A percentile compares a stretch with the other conserved stretches of the same genome.
Conservation (phyloP, 2,329 filamentous ascomycete genomes). For the Fusarium marasasianum region DNA sequence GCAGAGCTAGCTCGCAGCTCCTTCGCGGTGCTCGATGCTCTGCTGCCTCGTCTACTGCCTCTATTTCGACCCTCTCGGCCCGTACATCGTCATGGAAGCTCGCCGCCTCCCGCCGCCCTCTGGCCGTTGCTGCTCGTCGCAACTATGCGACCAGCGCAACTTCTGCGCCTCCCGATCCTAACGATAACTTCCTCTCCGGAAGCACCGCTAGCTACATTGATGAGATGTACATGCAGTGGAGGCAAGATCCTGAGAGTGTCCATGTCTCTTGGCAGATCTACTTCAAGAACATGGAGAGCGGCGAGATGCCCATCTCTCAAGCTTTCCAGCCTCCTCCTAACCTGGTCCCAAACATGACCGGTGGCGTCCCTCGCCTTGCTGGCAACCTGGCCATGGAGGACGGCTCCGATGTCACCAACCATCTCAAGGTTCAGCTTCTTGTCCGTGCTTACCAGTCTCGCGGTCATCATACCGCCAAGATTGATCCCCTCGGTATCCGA, state of each 20-base stretch:
- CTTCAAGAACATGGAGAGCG: conserved; percentile 99
- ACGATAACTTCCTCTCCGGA: conserved; percentile 95
- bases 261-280: conserved; percentile 99
- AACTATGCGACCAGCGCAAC: conserved; percentile 64
- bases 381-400: conserved; percentile 74
- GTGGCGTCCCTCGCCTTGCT: conserved; percentile 77
- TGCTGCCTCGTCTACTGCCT: conserved; percentile 51
- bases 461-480: conserved; percentile 97
- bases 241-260: conserved; percentile 89
- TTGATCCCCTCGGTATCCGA: conserved; percentile 94
- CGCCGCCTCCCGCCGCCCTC: conserved; percentile 57
- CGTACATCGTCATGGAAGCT: conserved; percentile 57
- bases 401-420: conserved; percentile 88
- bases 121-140: conserved; percentile 61
- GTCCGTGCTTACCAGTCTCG: conserved; percentile 98
- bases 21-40: conserved; percentile 62
- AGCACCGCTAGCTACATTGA: conserved; percentile 99
- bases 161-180: conserved; percentile 74
- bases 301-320: conserved; percentile 96
- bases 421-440: conserved; percentile 96
- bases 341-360: conserved; percentile 83
- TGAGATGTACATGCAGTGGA: conserved; percentile 99
- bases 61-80: conserved; percentile 53
- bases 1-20: conserved; percentile 72
- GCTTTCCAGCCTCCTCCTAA: conserved; percentile 96